Conservation (phyloP, 805 yeast species). For the Suhomyces sp. region DNA sequence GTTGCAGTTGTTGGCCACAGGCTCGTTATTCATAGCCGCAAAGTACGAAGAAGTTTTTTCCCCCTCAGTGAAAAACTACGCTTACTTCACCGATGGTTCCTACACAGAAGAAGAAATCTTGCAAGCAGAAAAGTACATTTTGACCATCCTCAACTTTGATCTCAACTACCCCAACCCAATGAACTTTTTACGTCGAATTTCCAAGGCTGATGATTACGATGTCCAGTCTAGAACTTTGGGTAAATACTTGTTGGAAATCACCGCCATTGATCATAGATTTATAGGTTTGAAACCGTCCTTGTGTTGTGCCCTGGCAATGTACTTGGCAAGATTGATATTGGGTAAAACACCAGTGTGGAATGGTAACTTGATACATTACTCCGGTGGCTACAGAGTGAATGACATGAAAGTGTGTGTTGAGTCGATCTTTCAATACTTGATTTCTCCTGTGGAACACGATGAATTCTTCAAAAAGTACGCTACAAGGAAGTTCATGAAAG, state of each 20-base stretch:
- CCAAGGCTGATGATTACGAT: slow-evolving; percentile 89
- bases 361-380: slow-evolving; percentile 82
- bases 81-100: slow-evolving; percentile 85
- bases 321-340: slow-evolving; percentile 69
- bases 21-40: slow-evolving; percentile 84
- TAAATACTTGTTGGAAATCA: slow-evolving; percentile 75
- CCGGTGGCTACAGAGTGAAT: slow-evolving; percentile 80
- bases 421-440: slow-evolving; percentile 71
- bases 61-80: slow-evolving; percentile 81
- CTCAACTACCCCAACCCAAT: slow-evolving; percentile 85
- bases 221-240: slow-evolving; percentile 80
- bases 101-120: slow-evolving; percentile 77
- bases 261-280: slow-evolving; percentile 72
- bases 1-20: slow-evolving; percentile 81
- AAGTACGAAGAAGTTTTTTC: slow-evolving; percentile 90
- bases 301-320: slow-evolving; percentile 87
- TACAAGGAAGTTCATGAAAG: slow-evolving; percentile 82
- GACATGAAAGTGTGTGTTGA: slow-evolving; percentile 72
- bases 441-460: slow-evolving; percentile 81
- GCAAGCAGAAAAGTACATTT: slow-evolving; percentile 76
- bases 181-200: slow-evolving; percentile 82
- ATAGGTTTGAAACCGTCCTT: slow-evolving; percentile 72
- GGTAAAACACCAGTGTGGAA: slow-evolving; percentile 72
- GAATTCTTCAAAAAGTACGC: slow-evolving; percentile 94
- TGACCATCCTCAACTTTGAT: slow-evolving; percentile 69